phyloP scores from a whole-genome alignment of 176 grass and related monocot species.

The Avena atlantica region DNA sequence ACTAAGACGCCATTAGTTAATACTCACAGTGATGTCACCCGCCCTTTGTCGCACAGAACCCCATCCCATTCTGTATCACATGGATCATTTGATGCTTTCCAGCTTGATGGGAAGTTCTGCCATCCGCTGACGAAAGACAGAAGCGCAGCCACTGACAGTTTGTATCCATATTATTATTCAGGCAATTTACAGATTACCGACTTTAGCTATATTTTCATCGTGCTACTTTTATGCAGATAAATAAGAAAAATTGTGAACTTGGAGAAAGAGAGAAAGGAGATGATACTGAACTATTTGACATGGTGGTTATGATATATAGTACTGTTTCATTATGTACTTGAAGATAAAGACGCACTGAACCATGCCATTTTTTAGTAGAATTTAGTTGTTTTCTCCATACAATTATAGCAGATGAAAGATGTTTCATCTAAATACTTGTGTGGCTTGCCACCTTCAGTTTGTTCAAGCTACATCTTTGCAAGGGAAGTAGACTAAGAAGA shows the following conservation, averaged over 20 bases:
- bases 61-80: constrained; percentile 52
- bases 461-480: constrained; percentile 35
- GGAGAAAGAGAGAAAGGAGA: constrained; percentile 11
- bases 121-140: constrained; percentile 46
- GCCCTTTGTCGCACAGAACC: constrained; percentile 35
- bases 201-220: constrained; percentile 20
- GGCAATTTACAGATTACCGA: background rate
- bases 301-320: constrained; percentile 10
- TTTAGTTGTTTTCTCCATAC: background rate
- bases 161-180: constrained; percentile 28
- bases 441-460: constrained; percentile 32
- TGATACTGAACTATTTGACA: background rate
- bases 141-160: constrained; percentile 48
- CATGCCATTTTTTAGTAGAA: constrained; percentile 17
- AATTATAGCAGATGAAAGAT: background rate
- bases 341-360: background rate
- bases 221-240: constrained; percentile 21
- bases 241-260: constrained; percentile 27
- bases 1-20: constrained; percentile 5
- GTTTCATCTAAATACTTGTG: constrained; percentile 6
- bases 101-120: constrained; percentile 56
- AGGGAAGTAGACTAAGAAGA: constrained; percentile 7
- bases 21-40: constrained; percentile 53
- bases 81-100: constrained; percentile 52
- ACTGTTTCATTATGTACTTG: constrained; percentile 20